Percentiles rank a stretch among this genome's conserved stretches.
phyloP scores from a whole-genome alignment of 129 eudicot genomes.

The Tagetes patula region DNA sequence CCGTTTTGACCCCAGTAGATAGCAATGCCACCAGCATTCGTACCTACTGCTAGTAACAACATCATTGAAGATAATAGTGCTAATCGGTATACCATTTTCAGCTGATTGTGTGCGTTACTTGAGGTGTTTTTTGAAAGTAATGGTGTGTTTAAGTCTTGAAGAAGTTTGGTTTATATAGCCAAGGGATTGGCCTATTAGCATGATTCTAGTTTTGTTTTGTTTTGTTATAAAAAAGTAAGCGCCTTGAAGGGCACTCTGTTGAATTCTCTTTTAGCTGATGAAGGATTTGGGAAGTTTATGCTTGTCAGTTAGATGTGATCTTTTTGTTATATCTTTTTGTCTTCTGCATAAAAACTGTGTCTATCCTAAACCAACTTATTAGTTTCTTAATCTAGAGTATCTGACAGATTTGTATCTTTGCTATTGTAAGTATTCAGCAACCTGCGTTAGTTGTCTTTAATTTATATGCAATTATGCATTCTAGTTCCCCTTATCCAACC shows the following conservation, averaged over 20 bases:
- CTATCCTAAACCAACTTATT: not conserved
- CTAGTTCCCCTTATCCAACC: too few relatives aligned
- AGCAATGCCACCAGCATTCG: slow-evolving; percentile 40
- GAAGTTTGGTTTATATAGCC: slow-evolving; percentile 18
- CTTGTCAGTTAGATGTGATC: slow-evolving; percentile 13
- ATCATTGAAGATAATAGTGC: slow-evolving; percentile 21
- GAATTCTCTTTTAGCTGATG: slow-evolving; percentile 20
- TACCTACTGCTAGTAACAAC: slow-evolving; percentile 19
- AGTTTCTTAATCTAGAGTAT: not conserved
- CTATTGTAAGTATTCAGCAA: not conserved
- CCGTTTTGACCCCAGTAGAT: slow-evolving; percentile 53
- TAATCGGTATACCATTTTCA: slow-evolving; percentile 19
- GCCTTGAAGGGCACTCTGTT: slow-evolving; percentile 27
- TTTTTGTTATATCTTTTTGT: slow-evolving; percentile 19
- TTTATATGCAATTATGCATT: too few relatives aligned
- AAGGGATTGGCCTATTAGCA: slow-evolving; percentile 7
- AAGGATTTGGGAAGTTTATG: slow-evolving; percentile 5
- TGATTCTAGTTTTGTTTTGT: not conserved
- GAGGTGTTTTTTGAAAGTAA: not conserved
- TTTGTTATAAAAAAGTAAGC: not conserved
- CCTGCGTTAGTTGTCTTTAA: too few relatives aligned
- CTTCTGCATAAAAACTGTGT: not conserved
- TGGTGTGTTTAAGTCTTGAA: slow-evolving; percentile 4
- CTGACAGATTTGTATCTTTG: not conserved
- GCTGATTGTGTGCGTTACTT: not conserved